Evolutionary conservation across 257 asterid species (phyloP).

Genomic region (Salvia hispanica): DNA sequence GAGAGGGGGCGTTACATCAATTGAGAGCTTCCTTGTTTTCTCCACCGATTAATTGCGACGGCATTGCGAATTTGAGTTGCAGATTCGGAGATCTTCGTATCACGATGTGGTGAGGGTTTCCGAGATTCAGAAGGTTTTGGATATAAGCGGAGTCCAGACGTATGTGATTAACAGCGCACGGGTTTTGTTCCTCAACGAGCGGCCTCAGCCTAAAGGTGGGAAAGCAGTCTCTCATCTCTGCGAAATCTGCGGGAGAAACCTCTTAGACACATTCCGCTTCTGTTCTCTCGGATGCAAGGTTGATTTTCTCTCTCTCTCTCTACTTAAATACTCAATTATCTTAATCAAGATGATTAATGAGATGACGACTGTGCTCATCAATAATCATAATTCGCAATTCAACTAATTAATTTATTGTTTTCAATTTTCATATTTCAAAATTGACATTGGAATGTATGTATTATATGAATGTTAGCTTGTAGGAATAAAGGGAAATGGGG

Average conservation of each 20-base stretch:
- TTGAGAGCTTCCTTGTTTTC: too few species aligned
- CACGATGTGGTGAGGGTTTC: slow-evolving; percentile 97
- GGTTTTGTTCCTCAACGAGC: slow-evolving; percentile 85
- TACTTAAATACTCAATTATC: slow-evolving; percentile 4
- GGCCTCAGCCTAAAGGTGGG: slow-evolving; percentile 93
- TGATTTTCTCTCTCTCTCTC: neutral
- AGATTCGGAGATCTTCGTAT: slow-evolving; percentile 93
- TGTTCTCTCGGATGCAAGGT: slow-evolving; percentile 98
- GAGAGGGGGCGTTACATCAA: too few species aligned
- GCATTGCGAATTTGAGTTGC: neutral
- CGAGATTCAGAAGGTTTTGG: slow-evolving; percentile 89
- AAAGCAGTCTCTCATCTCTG: slow-evolving; percentile 80
- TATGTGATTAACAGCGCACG: slow-evolving; percentile 96
- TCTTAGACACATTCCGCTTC: slow-evolving; percentile 81
- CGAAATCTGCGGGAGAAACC: slow-evolving; percentile 82
- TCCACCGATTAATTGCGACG: too few species aligned
- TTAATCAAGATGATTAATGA: neutral
- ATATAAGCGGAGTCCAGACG: slow-evolving; percentile 83
- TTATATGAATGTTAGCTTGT: slow-evolving; percentile 51
- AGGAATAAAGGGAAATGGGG: slow-evolving; percentile 79
- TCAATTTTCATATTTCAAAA: too few species aligned
- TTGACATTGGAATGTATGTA: neutral
- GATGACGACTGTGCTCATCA: neutral
- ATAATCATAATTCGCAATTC: neutral
- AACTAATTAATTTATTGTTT: neutral